These are phyloP conservation scores for Pythium dissimile DNA, from an alignment of 352 stramenopile genomes.

Conservation along the genomic window DNA sequence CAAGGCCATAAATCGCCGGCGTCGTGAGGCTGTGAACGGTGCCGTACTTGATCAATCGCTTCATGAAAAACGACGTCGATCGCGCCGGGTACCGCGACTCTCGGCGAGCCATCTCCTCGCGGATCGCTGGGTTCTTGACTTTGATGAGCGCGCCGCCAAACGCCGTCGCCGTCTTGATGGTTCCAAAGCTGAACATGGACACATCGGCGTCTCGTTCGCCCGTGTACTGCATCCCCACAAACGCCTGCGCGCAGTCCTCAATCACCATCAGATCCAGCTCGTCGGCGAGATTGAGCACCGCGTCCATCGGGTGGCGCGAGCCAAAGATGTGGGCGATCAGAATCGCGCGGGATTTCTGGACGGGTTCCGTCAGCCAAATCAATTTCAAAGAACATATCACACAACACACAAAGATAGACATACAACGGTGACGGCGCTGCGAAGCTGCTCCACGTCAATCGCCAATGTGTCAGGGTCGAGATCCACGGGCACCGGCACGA, in stretches of 20 bases:
- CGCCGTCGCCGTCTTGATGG: slow-evolving; percentile 83
- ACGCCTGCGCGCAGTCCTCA: slow-evolving; percentile 81
- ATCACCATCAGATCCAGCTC: slow-evolving; percentile 57
- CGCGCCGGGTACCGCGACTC: slow-evolving; percentile 58
- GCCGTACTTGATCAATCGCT: slow-evolving; percentile 75
- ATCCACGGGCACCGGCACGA: slow-evolving; percentile 76
- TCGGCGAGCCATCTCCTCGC: slow-evolving; percentile 64
- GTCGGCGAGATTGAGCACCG: slow-evolving; percentile 44
- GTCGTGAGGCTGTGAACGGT: slow-evolving; percentile 69
- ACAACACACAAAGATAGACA: no score
- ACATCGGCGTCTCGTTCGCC: slow-evolving; percentile 60
- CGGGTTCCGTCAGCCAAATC: neutral
- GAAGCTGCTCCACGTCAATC: slow-evolving; percentile 46
- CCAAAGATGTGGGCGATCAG: slow-evolving; percentile 84
- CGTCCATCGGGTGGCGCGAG: slow-evolving; percentile 52
- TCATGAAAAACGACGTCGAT: slow-evolving; percentile 74
- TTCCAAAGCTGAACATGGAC: slow-evolving; percentile 87
- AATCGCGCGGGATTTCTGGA: slow-evolving; percentile 57
- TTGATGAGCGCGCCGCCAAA: slow-evolving; percentile 70
- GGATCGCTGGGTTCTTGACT: slow-evolving; percentile 48
- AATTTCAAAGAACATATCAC: no score
- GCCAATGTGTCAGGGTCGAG: slow-evolving; percentile 60
- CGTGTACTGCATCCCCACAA: slow-evolving; percentile 60
- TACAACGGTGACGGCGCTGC: slow-evolving; percentile 42
- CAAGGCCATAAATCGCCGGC: slow-evolving; percentile 69